Evolutionary conservation across 495 filamentous ascomycete genomes (phyloP).

Genomic region (Apodospora peruviana): DNA sequence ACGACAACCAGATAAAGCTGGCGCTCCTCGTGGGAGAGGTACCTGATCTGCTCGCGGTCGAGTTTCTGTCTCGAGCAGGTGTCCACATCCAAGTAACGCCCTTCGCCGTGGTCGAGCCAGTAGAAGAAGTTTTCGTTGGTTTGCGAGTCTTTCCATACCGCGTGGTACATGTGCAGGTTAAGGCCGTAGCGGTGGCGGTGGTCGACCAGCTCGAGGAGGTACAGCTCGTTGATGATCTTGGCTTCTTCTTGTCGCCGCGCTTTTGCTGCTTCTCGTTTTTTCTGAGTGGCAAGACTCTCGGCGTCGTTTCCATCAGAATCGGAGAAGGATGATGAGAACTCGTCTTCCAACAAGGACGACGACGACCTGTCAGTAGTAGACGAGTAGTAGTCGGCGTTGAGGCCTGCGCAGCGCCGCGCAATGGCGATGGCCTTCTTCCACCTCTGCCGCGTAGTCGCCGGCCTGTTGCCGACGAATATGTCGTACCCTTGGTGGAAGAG

Average conservation of each 20-base stretch:
- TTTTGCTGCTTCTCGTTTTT: constrained; percentile 9
- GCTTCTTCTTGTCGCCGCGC: constrained; percentile 40
- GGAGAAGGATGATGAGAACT: constrained; percentile 5
- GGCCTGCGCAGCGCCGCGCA: constrained; percentile 63
- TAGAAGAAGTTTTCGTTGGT: constrained; percentile 90
- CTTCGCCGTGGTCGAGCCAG: constrained; percentile 86
- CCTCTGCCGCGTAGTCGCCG: constrained; percentile 50
- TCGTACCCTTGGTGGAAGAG: not conserved
- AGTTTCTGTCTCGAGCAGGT: constrained; percentile 59
- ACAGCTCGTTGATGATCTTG: constrained; percentile 80
- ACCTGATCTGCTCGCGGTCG: constrained; percentile 66
- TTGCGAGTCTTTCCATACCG: constrained; percentile 69
- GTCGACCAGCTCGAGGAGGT: constrained; percentile 94
- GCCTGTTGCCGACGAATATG: constrained; percentile 4
- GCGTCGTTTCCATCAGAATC: constrained; percentile 20
- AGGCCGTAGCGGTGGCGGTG: constrained; percentile 81
- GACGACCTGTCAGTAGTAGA: constrained; percentile 5
- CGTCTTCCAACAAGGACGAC: not conserved
- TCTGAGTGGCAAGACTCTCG: too few relatives aligned
- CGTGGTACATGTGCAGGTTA: constrained; percentile 79
- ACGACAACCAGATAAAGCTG: constrained; percentile 67
- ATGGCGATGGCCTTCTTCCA: constrained; percentile 72
- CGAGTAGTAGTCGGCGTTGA: constrained; percentile 46
- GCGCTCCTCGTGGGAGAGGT: constrained; percentile 67
- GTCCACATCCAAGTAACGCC: constrained; percentile 50